phyloP scores from a whole-genome alignment of 1,139 yeast species.

The Zygosaccharomyces pseudobailii region DNA sequence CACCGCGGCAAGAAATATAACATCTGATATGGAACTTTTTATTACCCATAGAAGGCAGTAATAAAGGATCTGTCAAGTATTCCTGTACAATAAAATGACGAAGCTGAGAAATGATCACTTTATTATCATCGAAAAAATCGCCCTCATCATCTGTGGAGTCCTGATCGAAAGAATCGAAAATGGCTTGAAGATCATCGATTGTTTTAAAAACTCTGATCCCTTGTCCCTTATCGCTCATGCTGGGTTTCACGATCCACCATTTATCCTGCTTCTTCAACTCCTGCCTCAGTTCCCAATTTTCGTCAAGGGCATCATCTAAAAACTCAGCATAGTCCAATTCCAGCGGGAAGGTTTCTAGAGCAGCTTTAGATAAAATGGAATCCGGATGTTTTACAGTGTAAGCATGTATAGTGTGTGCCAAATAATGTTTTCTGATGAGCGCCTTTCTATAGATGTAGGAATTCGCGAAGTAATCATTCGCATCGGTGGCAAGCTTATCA shows the following conservation, averaged over 20 bases:
- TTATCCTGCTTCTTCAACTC: conserved; percentile 62
- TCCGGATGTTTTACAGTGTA: conserved; percentile 70
- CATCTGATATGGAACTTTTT: conserved; percentile 86
- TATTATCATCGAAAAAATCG: conserved; percentile 41
- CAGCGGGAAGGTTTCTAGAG: conserved; percentile 70
- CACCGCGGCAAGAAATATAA: conserved; percentile 75
- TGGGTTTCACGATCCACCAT: conserved; percentile 87
- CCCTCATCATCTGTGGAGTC: conserved; percentile 54
- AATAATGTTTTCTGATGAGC: conserved; percentile 80
- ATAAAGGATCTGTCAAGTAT: conserved; percentile 62
- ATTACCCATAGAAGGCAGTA: conserved; percentile 54
- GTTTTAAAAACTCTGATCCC: conserved; percentile 82
- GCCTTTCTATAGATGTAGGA: conserved; percentile 86
- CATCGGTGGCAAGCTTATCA: conserved; percentile 42
- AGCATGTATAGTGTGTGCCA: conserved; percentile 73
- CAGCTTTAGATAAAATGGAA: conserved; percentile 54
- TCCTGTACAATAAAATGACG: conserved; percentile 89
- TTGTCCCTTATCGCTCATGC: conserved; percentile 96
- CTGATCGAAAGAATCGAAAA: conserved; percentile 83
- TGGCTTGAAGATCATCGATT: conserved; percentile 70
- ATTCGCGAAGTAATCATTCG: conserved; percentile 57
- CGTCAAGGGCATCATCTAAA: conserved; percentile 88
- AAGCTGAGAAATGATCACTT: conserved; percentile 74
- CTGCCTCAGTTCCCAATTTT: conserved; percentile 78
- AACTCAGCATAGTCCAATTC: conserved; percentile 97